Evolutionary conservation across 2,329 filamentous ascomycete species (phyloP).

Genomic region (Pseudodiploospora longispora): DNA sequence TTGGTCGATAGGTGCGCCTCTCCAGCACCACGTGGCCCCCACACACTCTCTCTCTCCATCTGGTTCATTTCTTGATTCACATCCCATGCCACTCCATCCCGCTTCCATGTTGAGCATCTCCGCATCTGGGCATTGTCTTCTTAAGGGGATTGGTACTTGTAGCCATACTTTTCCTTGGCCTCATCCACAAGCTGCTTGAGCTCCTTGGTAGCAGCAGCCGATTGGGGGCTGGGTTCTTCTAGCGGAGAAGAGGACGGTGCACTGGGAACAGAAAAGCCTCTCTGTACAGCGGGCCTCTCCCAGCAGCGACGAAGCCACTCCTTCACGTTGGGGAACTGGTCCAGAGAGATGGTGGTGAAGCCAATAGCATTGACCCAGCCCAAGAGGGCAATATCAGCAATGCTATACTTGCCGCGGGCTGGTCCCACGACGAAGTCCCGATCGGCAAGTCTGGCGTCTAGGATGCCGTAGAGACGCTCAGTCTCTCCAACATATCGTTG

Average conservation of each 20-base stretch:
- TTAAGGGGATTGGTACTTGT: slow-evolving; percentile 38
- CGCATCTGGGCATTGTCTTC: not conserved
- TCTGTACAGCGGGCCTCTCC: slow-evolving; percentile 60
- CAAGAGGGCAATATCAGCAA: slow-evolving; percentile 65
- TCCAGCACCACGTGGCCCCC: too few relatives aligned
- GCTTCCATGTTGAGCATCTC: too few relatives aligned
- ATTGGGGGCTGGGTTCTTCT: slow-evolving; percentile 11
- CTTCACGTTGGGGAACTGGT: slow-evolving; percentile 63
- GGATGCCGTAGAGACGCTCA: slow-evolving; percentile 62
- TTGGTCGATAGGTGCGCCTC: too few relatives aligned
- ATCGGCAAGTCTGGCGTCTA: slow-evolving; percentile 54
- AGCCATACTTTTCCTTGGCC: slow-evolving; percentile 38
- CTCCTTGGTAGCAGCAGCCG: slow-evolving; percentile 17
- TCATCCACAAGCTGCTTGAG: slow-evolving; percentile 25
- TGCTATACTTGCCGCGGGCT: slow-evolving; percentile 47
- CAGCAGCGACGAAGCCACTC: slow-evolving; percentile 66
- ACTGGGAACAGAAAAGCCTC: slow-evolving; percentile 61
- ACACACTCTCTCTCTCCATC: too few relatives aligned
- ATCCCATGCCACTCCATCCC: too few relatives aligned
- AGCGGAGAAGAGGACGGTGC: slow-evolving; percentile 31
- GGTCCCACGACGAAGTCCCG: slow-evolving; percentile 48
- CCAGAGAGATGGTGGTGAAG: slow-evolving; percentile 30
- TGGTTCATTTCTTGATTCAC: too few relatives aligned
- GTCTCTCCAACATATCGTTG: slow-evolving; percentile 71
- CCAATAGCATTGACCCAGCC: slow-evolving; percentile 55